Evolutionary conservation across 78 protist genomes (phyloP), one percentile per base, ranked within the genome.

Genomic region (Dictyostelium brefeldianum): DNA sequence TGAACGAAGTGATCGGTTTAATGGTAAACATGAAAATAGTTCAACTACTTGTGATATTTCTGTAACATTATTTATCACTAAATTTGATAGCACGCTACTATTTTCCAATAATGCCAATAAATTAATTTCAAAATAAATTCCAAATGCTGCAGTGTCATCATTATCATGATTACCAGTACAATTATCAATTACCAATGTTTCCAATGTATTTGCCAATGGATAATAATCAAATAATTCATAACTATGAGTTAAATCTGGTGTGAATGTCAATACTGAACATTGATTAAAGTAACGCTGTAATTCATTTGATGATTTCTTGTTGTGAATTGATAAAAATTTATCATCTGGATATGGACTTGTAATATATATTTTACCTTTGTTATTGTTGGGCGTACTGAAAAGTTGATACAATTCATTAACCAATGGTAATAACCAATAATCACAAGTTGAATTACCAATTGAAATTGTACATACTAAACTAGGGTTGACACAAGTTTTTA

Each of bases 11-110:
- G 70, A 62, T 11, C 22, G n/a, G 27, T 62, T 62, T 62, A 62
- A 62, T 11, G 70, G 70, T 62, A 62, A 62, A 62, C 70, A 62
- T 25, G 70, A 62, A 36, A 62, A 62, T 62, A 62, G 10, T 62
- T 62, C 70, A 25, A 62, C 27, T 0, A 62, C 36, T 22, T 62
- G 70, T 11, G 22, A 62, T 62, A 62, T 11, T 25, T 62, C 27
- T 62, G 70, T 62, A 17, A 62, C 22, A 62, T 62, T 62, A 25
- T n/a, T 22, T 25, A 62, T 62, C 22, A 25, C 18, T 22, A 62
- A 62, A 62, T 62, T 29, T 11, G 70, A 25, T 22, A 62, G 10
- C 7, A 17, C 6, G 11, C 22, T 62, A 25, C 43, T 25, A 25
- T 62, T 62, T 17, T 62, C 70, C 11, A 62, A 62, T 25, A 62